These are phyloP conservation scores for Pseudoneurospora amorphoporcata DNA, from an alignment of 495 filamentous ascomycete genomes.

Conservation along the genomic window DNA sequence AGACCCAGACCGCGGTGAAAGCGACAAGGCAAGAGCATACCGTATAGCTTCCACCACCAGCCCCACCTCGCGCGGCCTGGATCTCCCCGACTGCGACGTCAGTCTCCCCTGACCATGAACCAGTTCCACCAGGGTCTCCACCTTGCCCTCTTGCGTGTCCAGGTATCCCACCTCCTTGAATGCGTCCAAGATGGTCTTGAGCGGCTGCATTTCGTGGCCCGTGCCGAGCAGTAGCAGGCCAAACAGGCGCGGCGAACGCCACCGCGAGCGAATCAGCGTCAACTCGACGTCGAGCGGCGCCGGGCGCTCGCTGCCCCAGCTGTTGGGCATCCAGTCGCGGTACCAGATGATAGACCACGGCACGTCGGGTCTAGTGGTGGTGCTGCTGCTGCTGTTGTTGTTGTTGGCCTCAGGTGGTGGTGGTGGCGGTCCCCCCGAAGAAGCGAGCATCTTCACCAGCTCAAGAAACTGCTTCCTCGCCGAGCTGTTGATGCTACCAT, in stretches of 20 bases:
- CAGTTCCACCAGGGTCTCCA: neutral
- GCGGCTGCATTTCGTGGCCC: neutral
- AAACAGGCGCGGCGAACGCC: neutral
- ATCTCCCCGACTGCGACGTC: neutral
- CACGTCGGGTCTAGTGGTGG: neutral
- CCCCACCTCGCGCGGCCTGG: neutral
- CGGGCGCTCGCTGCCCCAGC: neutral
- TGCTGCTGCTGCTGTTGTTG: too few relatives aligned
- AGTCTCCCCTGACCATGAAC: neutral
- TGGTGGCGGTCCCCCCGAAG: neutral
- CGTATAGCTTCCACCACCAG: neutral
- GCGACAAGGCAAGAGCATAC: neutral
- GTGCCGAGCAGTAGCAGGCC: neutral
- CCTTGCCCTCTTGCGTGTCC: neutral
- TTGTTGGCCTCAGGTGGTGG: neutral
- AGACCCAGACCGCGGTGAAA: too few relatives aligned
- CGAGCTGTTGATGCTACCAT: neutral
- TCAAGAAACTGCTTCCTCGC: neutral
- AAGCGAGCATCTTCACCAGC: neutral
- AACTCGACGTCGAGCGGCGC: neutral
- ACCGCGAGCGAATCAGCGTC: neutral
- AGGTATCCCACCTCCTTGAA: neutral
- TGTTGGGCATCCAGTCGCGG: neutral
- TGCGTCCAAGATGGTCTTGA: neutral
- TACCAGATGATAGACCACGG: neutral